These are phyloP conservation scores for Ceratobasidium sp. DNA, from an alignment of 1,284 basidiomycete genomes.

Conservation along the genomic window DNA sequence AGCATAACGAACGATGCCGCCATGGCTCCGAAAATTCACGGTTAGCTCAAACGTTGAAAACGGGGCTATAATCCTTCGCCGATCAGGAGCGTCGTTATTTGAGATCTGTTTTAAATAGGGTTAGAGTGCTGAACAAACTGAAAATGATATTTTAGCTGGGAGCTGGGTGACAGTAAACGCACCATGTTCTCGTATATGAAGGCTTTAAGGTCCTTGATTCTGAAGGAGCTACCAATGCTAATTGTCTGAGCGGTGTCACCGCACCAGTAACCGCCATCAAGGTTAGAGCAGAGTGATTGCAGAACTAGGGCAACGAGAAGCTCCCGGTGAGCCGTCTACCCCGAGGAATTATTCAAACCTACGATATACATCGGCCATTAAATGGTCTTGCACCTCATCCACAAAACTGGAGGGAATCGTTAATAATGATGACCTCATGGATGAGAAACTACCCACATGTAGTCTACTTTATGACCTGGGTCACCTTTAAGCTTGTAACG, in stretches of 20 bases:
- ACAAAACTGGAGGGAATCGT: slow-evolving; percentile 59
- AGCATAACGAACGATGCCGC: slow-evolving; percentile 72
- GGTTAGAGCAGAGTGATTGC: slow-evolving; percentile 64
- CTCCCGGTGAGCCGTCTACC: neutral
- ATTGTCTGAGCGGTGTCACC: slow-evolving; percentile 82
- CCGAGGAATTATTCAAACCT: slow-evolving; percentile 42
- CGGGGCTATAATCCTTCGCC: slow-evolving; percentile 42
- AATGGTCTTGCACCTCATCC: slow-evolving; percentile 74
- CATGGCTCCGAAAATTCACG: slow-evolving; percentile 73
- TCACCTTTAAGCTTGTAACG: slow-evolving; percentile 47
- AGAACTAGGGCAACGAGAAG: slow-evolving; percentile 55
- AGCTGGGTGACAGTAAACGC: neutral
- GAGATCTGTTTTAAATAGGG: no score
- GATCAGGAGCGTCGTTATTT: slow-evolving; percentile 32
- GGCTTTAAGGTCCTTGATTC: slow-evolving; percentile 73
- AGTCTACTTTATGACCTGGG: slow-evolving; percentile 59
- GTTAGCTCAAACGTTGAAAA: slow-evolving; percentile 65
- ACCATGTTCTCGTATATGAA: slow-evolving; percentile 53
- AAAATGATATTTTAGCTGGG: no score
- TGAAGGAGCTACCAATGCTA: slow-evolving; percentile 70
- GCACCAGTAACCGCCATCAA: slow-evolving; percentile 75
- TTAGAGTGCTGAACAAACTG: no score
- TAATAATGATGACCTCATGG: slow-evolving; percentile 11
- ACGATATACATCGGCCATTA: slow-evolving; percentile 69
- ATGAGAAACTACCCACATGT: slow-evolving; percentile 55